These are phyloP conservation scores for Simplicillium sp. DNA, from an alignment of 2,329 filamentous ascomycete genomes.

Conservation along the genomic window DNA sequence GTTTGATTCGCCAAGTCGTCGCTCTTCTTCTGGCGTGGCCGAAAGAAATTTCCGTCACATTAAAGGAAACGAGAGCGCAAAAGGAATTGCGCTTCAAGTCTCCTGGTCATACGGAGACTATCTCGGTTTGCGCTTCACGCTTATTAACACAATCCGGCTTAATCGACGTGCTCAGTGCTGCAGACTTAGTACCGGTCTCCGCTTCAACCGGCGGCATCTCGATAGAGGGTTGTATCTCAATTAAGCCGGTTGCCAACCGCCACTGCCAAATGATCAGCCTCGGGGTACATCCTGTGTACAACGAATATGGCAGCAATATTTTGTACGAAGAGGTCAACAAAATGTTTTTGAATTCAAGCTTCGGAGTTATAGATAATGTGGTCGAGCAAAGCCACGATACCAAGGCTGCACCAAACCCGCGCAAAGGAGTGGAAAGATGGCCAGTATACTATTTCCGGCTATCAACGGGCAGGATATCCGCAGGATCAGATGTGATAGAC, in stretches of 20 bases:
- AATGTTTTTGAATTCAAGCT: conserved; percentile 66
- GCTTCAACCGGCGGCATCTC: conserved; percentile 53
- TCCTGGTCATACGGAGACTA: conserved; percentile 10
- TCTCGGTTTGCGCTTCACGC: conserved; percentile 21
- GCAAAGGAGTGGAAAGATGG: conserved; percentile 69
- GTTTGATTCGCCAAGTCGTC: conserved; percentile 47
- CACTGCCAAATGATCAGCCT: conserved; percentile 74
- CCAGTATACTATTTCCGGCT: conserved; percentile 84
- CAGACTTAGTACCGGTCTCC: conserved; percentile 61
- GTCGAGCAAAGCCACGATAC: conserved; percentile 11
- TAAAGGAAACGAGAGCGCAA: conserved; percentile 40
- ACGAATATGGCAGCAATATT: conserved; percentile 47
- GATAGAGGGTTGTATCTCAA: conserved; percentile 63
- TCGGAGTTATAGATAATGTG: conserved; percentile 51
- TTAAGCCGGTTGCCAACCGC: conserved; percentile 60
- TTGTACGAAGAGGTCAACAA: conserved; percentile 73
- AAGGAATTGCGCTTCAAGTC: conserved; percentile 28
- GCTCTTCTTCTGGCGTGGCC: conserved; percentile 65
- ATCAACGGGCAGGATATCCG: conserved; percentile 20
- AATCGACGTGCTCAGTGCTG: conserved; percentile 38
- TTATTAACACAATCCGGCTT: conserved; percentile 60
- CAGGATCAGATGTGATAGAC: conserved; percentile 10
- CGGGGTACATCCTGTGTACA: conserved; percentile 56
- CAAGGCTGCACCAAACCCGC: conserved; percentile 24
- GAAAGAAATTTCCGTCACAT: conserved; percentile 40